These are phyloP conservation scores for Nannizziopsis arthrosporioides DNA, from an alignment of 2,329 filamentous ascomycete genomes.

Conservation along the genomic window DNA sequence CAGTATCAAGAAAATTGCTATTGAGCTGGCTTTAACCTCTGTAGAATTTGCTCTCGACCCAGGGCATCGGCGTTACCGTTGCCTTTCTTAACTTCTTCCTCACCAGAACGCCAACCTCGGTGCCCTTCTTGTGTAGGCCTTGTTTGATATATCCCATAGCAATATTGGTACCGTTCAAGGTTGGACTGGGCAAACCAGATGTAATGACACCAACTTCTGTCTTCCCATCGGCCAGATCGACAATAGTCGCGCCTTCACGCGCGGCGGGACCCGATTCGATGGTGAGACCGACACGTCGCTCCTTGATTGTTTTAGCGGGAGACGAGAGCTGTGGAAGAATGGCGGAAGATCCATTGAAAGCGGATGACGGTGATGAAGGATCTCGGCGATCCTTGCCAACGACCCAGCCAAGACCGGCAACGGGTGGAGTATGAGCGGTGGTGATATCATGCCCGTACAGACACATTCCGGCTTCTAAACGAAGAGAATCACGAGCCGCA, in stretches of 20 bases:
- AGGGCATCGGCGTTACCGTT: slow-evolving; percentile 77
- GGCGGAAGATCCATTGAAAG: slow-evolving; percentile 74
- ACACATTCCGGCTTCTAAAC: slow-evolving; percentile 95
- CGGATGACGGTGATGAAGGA: slow-evolving; percentile 38
- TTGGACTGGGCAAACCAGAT: slow-evolving; percentile 80
- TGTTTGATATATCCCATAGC: slow-evolving; percentile 88
- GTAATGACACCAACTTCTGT: slow-evolving; percentile 68
- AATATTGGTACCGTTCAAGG: slow-evolving; percentile 69
- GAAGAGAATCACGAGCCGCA: slow-evolving; percentile 79
- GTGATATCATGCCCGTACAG: slow-evolving; percentile 98
- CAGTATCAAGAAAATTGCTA: background rate
- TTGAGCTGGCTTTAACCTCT: slow-evolving; percentile 26
- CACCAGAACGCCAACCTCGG: slow-evolving; percentile 65
- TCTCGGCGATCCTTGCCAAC: slow-evolving; percentile 66
- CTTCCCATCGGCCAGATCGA: slow-evolving; percentile 43
- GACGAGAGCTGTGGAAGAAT: slow-evolving; percentile 60
- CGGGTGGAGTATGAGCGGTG: slow-evolving; percentile 59
- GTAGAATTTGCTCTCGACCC: slow-evolving; percentile 68
- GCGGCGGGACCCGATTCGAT: slow-evolving; percentile 73
- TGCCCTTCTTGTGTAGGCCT: slow-evolving; percentile 71
- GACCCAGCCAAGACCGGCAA: slow-evolving; percentile 63
- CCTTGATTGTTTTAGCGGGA: slow-evolving; percentile 48
- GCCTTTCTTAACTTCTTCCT: slow-evolving; percentile 65
- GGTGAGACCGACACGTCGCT: slow-evolving; percentile 68
- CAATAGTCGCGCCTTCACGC: slow-evolving; percentile 73